These are phyloP conservation scores for Lumnitzera littorea DNA, from an alignment of 345 rosid species.

Conservation along the genomic window DNA sequence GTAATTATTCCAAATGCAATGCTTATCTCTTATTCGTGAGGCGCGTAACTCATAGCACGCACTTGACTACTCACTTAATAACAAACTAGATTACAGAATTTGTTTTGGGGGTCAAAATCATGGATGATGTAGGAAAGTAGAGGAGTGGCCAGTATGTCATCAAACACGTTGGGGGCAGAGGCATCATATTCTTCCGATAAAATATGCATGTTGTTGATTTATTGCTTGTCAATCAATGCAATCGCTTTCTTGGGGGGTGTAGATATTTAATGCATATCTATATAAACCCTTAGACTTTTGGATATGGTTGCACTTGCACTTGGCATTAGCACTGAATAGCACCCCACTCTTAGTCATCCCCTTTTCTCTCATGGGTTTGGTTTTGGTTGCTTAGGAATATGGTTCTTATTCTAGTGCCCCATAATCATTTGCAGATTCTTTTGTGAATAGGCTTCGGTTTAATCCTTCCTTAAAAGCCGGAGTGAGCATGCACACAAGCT, in stretches of 20 bases:
- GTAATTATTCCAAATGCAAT: no score
- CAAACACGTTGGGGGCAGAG: not conserved
- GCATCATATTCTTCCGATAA: slow-evolving; percentile 11
- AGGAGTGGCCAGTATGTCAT: not conserved
- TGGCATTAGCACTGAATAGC: not conserved
- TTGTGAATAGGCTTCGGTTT: slow-evolving; percentile 9
- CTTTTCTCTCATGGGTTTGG: not conserved
- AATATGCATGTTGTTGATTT: not conserved
- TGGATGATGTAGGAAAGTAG: not conserved
- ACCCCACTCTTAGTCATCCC: not conserved
- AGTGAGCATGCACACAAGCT: no score
- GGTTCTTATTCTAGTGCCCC: slow-evolving; percentile 29
- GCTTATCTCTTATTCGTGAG: no score
- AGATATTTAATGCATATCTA: not conserved
- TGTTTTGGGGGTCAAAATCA: not conserved
- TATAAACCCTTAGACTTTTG: no score
- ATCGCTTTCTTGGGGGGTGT: not conserved
- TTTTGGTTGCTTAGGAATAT: slow-evolving; percentile 23
- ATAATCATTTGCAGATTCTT: slow-evolving; percentile 21
- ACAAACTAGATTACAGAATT: no score
- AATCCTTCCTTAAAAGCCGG: slow-evolving; percentile 8
- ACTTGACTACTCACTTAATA: no score
- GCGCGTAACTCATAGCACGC: no score
- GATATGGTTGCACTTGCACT: no score
- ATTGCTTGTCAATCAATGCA: not conserved